Base-by-base conservation (phyloP, 139 green algal species). In the Marvania coccoides region DNA sequence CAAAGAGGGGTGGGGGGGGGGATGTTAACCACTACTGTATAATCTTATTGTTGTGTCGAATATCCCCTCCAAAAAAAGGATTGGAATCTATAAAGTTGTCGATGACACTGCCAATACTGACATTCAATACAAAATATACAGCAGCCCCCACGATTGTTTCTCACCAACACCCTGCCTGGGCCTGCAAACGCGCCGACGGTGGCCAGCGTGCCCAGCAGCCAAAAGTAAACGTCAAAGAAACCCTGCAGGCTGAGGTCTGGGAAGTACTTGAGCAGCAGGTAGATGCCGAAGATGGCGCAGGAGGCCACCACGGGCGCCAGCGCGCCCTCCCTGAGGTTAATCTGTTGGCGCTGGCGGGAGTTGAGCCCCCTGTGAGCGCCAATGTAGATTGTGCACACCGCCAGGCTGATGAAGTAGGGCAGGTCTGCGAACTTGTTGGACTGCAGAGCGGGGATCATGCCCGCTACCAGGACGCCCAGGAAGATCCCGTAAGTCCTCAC, bases 221-320 rank as follows among this genome's bases (percentile, higher is more conserved):
- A 92, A 58, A 95, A 95, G 71, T 96, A 95, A 12, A 47, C 62
- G 62, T 88, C 79, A 15, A 94, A 48, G 39, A 94, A 66, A 3
- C 69, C 72, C 61, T 84, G 65, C 1, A 92, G 58, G 75, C 72
- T 73, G n/a, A 92, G 58, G 59, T 91, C 63, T 0, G 86, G 86
- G 24, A 90, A 67, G 71, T 72, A 87, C 69, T 92, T 90, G 37
- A 94, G 59, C 6, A 94, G 38, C 23, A 92, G 71, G 74, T 94
- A 94, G 12, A 76, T 58, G 15, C 74, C 75, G 58, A 93, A 90
- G 23, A 95, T 76, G 0, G 81, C 79, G 7, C 58, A 78, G 6
- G 77, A 87, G 2, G 86, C 84, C 0, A 74, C 31, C 4, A 95
- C 12, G 2, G 88, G 88, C 4, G 85, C 85, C 26, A 94, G 64